Evolutionary conservation across 805 yeast species (phyloP).

Genomic region (Saccharomycopsis fibuligera): DNA sequence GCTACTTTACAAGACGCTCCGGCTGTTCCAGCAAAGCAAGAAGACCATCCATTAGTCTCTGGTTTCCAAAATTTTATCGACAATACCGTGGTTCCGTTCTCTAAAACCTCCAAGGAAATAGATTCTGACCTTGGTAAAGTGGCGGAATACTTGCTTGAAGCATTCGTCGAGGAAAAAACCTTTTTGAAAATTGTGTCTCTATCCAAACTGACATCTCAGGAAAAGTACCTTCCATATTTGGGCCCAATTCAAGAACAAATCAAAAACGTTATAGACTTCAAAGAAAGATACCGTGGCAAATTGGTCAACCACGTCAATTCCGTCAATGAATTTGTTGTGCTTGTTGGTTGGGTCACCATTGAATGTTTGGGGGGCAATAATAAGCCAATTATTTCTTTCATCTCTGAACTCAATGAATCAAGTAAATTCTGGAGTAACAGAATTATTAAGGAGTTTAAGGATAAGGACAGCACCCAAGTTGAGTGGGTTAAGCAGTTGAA

Average conservation of each 20-base stretch:
- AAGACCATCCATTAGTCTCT: conserved; percentile 32
- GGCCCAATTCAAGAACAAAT: conserved; percentile 62
- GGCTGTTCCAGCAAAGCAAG: conserved; percentile 20
- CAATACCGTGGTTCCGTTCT: conserved; percentile 54
- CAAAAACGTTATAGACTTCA: conserved; percentile 49
- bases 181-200: conserved; percentile 54
- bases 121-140: conserved; percentile 54
- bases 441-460: conserved; percentile 78
- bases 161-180: conserved; percentile 52
- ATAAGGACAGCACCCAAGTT: conserved; percentile 56
- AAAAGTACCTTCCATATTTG: conserved; percentile 43
- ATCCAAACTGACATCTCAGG: conserved; percentile 58
- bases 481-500: conserved; percentile 76
- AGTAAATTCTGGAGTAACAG: conserved; percentile 94
- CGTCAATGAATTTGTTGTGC: conserved; percentile 83
- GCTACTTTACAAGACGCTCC: conserved; percentile 20
- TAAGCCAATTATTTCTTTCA: conserved; percentile 41
- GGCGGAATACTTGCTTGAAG: conserved; percentile 41
- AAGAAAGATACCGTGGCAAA: conserved; percentile 67
- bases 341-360: conserved; percentile 83
- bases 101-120: conserved; percentile 42
- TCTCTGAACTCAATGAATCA: conserved; percentile 82
- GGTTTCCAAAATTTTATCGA: conserved; percentile 52
- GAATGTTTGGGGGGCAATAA: conserved; percentile 46
- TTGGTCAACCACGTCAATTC: conserved; percentile 70